Conservation (phyloP, 352 stramenopile genomes). For the Phytophthora constricta region DNA sequence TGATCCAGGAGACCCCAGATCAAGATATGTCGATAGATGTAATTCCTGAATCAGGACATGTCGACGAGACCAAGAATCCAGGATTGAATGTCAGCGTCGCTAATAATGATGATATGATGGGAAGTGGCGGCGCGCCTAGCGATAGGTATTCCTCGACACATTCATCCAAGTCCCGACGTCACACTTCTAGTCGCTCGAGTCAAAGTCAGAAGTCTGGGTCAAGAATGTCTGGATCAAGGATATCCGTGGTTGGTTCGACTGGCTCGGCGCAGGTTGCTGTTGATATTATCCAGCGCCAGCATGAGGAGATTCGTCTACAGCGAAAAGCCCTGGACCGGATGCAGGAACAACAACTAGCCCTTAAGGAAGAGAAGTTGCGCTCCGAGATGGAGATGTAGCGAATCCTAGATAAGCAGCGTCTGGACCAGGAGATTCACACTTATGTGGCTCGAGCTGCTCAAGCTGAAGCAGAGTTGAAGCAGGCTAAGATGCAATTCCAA, state of each 20-base stretch:
- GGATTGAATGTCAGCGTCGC: too few relatives aligned
- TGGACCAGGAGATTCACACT: neutral
- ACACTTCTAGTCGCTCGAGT: neutral
- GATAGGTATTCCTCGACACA: neutral
- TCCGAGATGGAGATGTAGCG: neutral
- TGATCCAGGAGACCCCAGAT: too few relatives aligned
- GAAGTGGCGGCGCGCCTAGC: neutral
- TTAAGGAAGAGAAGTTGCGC: neutral
- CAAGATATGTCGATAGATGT: too few relatives aligned
- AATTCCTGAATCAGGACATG: too few relatives aligned
- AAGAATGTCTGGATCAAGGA: neutral
- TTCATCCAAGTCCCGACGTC: neutral
- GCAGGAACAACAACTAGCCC: neutral
- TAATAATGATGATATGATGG: neutral
- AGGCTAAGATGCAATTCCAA: neutral
- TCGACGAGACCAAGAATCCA: too few relatives aligned
- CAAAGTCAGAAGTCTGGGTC: neutral
- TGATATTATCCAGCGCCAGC: neutral
- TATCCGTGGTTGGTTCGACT: too few relatives aligned
- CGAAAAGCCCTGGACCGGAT: neutral
- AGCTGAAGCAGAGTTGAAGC: neutral
- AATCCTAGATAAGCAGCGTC: neutral
- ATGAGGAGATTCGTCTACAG: neutral
- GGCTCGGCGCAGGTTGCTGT: neutral
- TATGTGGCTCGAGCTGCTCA: neutral